Percentiles rank a stretch among this genome's conserved stretches.
Evolutionary conservation across 176 grass and related monocot species (phyloP).

Genomic region (Oryza rufipogon): DNA sequence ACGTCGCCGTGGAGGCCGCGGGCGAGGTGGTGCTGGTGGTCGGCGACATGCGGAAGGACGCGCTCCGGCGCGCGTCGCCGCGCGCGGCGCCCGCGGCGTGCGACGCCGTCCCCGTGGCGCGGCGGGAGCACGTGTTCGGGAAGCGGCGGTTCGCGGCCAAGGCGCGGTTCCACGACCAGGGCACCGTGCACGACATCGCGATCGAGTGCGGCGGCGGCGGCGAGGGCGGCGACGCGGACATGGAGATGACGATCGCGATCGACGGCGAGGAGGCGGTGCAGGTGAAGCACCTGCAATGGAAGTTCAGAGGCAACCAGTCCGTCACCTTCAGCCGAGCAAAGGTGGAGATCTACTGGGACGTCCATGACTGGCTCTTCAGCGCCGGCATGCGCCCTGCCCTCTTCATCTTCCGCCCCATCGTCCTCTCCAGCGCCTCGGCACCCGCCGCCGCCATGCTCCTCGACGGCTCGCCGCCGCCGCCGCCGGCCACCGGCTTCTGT

Average conservation of each 20-base stretch:
- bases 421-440: constrained; percentile 48
- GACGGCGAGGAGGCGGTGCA: constrained; percentile 69
- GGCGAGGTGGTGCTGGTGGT: constrained; percentile 71
- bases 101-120: constrained; percentile 57
- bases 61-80: constrained; percentile 48
- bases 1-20: constrained; percentile 53
- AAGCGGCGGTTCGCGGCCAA: constrained; percentile 59
- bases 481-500: constrained; percentile 48
- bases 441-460: constrained; percentile 34
- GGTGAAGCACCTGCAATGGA: constrained; percentile 95
- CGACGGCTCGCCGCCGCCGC: not conserved
- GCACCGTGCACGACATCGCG: constrained; percentile 55
- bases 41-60: constrained; percentile 69
- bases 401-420: constrained; percentile 79
- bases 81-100: constrained; percentile 28
- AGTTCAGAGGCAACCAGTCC: constrained; percentile 81
- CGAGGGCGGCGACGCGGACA: constrained; percentile 43
- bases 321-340: constrained; percentile 71
- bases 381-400: constrained; percentile 63
- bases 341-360: constrained; percentile 93
- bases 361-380: constrained; percentile 92
- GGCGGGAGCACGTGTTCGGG: constrained; percentile 75
- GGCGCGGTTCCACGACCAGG: constrained; percentile 71
- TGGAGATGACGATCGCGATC: constrained; percentile 72
- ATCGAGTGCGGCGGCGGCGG: constrained; percentile 61